Percentiles rank a stretch among this genome's conserved stretches.
Evolutionary conservation across 352 stramenopile species (phyloP).

Genomic region (Phytophthora agathidicida): DNA sequence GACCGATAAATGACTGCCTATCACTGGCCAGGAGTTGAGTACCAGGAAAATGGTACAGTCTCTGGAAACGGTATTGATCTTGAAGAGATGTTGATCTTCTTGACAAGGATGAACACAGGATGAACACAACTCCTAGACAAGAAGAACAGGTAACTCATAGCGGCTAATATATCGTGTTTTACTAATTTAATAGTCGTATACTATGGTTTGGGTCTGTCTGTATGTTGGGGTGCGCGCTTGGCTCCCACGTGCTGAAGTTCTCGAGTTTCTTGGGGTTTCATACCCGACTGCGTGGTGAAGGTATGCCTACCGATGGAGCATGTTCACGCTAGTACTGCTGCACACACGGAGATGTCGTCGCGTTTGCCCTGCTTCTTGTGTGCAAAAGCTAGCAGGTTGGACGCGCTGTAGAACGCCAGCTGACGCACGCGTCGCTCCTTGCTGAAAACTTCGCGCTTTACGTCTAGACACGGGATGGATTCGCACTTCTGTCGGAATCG

Average conservation of each 20-base stretch:
- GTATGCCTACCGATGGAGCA: slow-evolving; percentile 27
- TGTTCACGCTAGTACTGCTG: slow-evolving; percentile 75
- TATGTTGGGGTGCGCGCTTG: slow-evolving; percentile 11
- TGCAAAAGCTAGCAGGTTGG: slow-evolving; percentile 87
- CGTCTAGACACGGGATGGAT: slow-evolving; percentile 67
- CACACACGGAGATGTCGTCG: slow-evolving; percentile 88
- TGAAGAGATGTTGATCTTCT: slow-evolving; percentile 7
- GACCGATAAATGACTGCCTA: slow-evolving; percentile 3
- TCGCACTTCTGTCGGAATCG: slow-evolving; percentile 76
- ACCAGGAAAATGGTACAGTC: slow-evolving; percentile 14
- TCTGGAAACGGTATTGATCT: neutral
- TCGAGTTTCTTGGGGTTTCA: slow-evolving; percentile 1
- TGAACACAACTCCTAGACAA: neutral
- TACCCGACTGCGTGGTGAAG: slow-evolving; percentile 15
- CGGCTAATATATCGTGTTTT: slow-evolving; percentile 30
- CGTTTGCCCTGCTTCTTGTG: slow-evolving; percentile 90
- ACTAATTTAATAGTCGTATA: slow-evolving; percentile 39
- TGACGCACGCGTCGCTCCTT: slow-evolving; percentile 89
- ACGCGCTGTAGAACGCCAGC: slow-evolving; percentile 88
- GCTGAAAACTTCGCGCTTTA: slow-evolving; percentile 64
- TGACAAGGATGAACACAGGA: neutral
- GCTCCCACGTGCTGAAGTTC: neutral
- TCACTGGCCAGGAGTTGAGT: slow-evolving; percentile 23
- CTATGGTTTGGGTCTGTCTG: slow-evolving; percentile 20
- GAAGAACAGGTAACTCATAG: neutral